These are phyloP conservation scores for Akebia trifoliata DNA, from an alignment of 164 flowering plant genomes.

Conservation along the genomic window DNA sequence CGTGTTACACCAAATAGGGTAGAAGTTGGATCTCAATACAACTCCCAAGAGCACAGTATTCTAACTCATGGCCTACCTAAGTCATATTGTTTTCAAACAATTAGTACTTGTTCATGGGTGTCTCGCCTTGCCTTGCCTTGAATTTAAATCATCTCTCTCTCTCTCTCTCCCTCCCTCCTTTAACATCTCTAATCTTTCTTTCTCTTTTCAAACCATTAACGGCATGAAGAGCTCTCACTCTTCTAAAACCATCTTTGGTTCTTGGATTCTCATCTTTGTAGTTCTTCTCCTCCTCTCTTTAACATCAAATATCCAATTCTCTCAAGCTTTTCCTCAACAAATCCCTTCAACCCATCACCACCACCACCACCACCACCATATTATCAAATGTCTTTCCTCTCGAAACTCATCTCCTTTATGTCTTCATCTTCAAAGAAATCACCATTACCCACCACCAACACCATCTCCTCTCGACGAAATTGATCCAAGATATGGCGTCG, in stretches of 20 bases:
- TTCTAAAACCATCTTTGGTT: slow-evolving; percentile 6
- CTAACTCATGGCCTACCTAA: too few species aligned
- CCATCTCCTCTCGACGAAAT: slow-evolving; percentile 39
- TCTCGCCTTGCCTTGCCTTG: slow-evolving; percentile 33
- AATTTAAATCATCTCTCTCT: slow-evolving; percentile 9
- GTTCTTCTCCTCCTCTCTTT: slow-evolving; percentile 5
- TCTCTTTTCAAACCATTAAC: neutral
- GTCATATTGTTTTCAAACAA: too few species aligned
- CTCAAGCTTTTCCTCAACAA: slow-evolving; percentile 9
- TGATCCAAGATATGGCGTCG: slow-evolving; percentile 76
- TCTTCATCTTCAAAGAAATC: slow-evolving; percentile 31
- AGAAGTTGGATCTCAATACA: too few species aligned
- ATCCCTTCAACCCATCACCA: slow-evolving; percentile 2
- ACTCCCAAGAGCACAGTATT: too few species aligned
- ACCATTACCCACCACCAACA: slow-evolving; percentile 18
- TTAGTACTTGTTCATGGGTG: slow-evolving; percentile 26
- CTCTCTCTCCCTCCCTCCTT: slow-evolving; percentile 7
- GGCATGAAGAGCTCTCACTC: slow-evolving; percentile 10
- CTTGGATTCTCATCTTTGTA: neutral
- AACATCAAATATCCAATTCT: slow-evolving; percentile 9
- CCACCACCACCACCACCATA: slow-evolving; percentile 11
- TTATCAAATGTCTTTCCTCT: slow-evolving; percentile 11
- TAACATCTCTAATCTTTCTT: neutral
- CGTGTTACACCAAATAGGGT: too few species aligned
- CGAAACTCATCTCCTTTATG: slow-evolving; percentile 19